Conservation (phyloP, 441 rosid species). For the Euphorbia celastroides region DNA sequence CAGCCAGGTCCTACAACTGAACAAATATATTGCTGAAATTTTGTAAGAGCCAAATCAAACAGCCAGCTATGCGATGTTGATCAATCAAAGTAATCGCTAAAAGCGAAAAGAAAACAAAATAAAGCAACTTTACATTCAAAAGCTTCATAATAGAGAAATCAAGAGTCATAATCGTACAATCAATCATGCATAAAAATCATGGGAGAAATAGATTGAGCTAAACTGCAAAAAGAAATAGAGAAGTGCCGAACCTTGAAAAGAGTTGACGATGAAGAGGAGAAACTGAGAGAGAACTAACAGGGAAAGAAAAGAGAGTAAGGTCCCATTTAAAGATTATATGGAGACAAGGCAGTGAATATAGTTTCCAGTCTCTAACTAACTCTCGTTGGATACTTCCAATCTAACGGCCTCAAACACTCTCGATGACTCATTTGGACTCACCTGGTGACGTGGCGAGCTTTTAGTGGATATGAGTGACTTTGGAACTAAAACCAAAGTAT, state of each 20-base stretch:
- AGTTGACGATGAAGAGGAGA: not conserved
- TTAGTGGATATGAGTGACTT: not conserved
- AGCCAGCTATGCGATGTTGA: not conserved
- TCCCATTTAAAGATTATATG: not conserved
- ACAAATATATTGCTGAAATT: no score
- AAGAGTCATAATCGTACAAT: not conserved
- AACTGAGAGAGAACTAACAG: not conserved
- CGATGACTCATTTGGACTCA: not conserved
- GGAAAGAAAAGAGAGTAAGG: not conserved
- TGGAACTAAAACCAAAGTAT: not conserved
- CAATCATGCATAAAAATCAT: not conserved
- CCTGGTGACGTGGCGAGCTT: not conserved
- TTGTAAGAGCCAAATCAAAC: no score
- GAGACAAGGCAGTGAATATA: not conserved
- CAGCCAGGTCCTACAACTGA: no score
- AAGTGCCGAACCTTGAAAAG: not conserved
- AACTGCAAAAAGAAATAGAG: not conserved
- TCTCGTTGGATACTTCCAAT: not conserved
- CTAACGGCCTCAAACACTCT: not conserved
- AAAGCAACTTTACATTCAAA: not conserved
- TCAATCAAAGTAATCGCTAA: not conserved
- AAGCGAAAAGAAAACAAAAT: not conserved
- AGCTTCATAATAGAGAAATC: not conserved
- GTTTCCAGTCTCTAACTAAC: not conserved
- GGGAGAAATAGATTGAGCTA: not conserved